phyloP scores from a whole-genome alignment of 306 rosid genomes.

The Prunus padus region DNA sequence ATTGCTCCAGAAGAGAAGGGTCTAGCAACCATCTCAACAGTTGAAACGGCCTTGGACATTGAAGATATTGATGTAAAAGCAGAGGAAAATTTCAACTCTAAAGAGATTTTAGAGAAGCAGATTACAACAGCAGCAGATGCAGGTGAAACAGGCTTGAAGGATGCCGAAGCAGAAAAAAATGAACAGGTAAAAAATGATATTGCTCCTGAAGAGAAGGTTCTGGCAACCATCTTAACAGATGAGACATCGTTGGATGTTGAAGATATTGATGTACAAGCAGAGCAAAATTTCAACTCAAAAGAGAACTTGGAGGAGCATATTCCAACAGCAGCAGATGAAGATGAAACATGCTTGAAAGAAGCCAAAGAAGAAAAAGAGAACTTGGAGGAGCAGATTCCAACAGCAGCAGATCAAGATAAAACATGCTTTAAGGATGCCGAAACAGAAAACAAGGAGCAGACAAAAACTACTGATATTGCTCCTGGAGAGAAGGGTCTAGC shows the following conservation, averaged over 20 bases:
- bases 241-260: neutral
- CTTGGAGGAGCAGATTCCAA: slow-evolving; percentile 1
- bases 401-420: neutral
- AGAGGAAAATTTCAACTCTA: neutral
- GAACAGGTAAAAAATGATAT: neutral
- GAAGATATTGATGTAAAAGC: neutral
- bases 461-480: neutral
- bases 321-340: neutral
- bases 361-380: slow-evolving; percentile 1
- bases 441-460: neutral
- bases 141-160: neutral
- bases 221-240: neutral
- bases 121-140: neutral
- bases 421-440: neutral
- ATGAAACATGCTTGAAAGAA: neutral
- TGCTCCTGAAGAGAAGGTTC: neutral
- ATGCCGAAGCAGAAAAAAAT: neutral
- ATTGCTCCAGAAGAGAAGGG: slow-evolving; percentile 14
- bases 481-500: slow-evolving; percentile 11
- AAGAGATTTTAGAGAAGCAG: neutral
- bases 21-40: neutral
- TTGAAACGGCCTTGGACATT: neutral
- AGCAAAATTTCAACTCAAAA: neutral
- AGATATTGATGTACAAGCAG: neutral
- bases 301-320: neutral